Evolutionary conservation across 257 asterid species (phyloP).

Genomic region (Hygrophila difformis): DNA sequence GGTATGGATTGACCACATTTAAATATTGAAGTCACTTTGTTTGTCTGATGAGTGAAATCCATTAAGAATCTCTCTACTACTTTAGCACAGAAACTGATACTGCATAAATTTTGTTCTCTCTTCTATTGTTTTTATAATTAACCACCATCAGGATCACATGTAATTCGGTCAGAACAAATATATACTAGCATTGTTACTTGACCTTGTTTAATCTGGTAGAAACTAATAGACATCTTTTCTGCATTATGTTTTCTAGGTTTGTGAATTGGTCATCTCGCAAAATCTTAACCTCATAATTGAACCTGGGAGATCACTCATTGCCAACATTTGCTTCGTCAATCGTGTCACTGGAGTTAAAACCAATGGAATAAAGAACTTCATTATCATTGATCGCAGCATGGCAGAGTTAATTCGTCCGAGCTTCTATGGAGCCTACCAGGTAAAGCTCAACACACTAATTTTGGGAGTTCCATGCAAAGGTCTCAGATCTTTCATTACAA

Average conservation of each 20-base stretch:
- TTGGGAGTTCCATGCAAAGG: too few relatives aligned
- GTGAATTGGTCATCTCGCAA: constrained; percentile 75
- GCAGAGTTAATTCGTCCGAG: constrained; percentile 96
- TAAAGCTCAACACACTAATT: constrained; percentile 19
- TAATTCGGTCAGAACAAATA: neutral
- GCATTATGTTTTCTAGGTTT: constrained; percentile 42
- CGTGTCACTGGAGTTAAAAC: constrained; percentile 94
- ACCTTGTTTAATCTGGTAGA: neutral
- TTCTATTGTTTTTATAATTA: neutral
- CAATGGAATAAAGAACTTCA: constrained; percentile 77
- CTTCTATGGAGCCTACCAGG: constrained; percentile 87
- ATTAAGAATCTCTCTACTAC: neutral
- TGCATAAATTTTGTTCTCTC: neutral
- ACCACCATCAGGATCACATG: neutral
- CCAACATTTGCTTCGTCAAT: constrained; percentile 87
- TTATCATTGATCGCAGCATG: constrained; percentile 99
- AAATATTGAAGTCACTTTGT: too few relatives aligned
- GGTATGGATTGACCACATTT: too few relatives aligned
- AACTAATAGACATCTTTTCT: neutral
- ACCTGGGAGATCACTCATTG: constrained; percentile 93
- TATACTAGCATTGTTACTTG: neutral
- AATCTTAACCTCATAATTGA: constrained; percentile 86
- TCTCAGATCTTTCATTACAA: neutral
- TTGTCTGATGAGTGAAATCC: too few relatives aligned
- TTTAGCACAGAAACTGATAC: neutral